A percentile compares a stretch with the other conserved stretches of the same genome.
phyloP scores from a whole-genome alignment of 2,329 filamentous ascomycete genomes.

The Nothophaeocryptopus gaeumannii region DNA sequence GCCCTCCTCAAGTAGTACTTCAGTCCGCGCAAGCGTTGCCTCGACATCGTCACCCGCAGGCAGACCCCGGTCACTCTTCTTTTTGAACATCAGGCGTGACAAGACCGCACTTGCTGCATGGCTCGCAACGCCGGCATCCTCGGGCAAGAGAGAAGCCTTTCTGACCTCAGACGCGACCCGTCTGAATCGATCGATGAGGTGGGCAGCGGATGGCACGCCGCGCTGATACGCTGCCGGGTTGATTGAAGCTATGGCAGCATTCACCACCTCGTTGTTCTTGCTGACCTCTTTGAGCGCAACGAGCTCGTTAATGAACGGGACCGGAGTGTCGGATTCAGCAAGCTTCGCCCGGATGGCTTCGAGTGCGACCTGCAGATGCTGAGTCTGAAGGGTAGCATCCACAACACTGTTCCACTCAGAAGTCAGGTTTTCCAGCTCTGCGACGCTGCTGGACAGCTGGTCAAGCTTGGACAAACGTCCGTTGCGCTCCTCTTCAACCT shows the following conservation, averaged over 20 bases:
- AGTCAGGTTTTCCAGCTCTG: slow-evolving; percentile 82
- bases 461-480: slow-evolving; percentile 82
- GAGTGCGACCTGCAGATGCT: slow-evolving; percentile 93
- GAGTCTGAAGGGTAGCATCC: slow-evolving; percentile 85
- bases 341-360: slow-evolving; percentile 86
- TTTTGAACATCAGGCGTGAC: slow-evolving; percentile 95
- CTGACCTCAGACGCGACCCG: slow-evolving; percentile 88
- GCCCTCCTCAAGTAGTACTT: slow-evolving; percentile 88
- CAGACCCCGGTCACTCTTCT: slow-evolving; percentile 61
- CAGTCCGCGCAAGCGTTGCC: slow-evolving; percentile 84
- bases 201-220: slow-evolving; percentile 76
- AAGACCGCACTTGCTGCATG: slow-evolving; percentile 87
- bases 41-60: slow-evolving; percentile 87
- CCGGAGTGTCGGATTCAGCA: slow-evolving; percentile 67
- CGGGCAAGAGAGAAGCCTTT: slow-evolving; percentile 88
- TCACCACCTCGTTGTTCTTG: slow-evolving; percentile 74
- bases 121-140: slow-evolving; percentile 89
- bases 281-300: slow-evolving; percentile 90
- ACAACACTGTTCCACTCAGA: slow-evolving; percentile 87
- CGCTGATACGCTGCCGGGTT: slow-evolving; percentile 91
- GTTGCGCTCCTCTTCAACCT: slow-evolving; percentile 84
- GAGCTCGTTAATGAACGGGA: slow-evolving; percentile 85
- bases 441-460: slow-evolving; percentile 73
- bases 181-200: slow-evolving; percentile 93
- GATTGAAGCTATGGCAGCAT: slow-evolving; percentile 93